phyloP scores from a whole-genome alignment of 2,329 filamentous ascomycete species.

The Microsporum audouinii region DNA sequence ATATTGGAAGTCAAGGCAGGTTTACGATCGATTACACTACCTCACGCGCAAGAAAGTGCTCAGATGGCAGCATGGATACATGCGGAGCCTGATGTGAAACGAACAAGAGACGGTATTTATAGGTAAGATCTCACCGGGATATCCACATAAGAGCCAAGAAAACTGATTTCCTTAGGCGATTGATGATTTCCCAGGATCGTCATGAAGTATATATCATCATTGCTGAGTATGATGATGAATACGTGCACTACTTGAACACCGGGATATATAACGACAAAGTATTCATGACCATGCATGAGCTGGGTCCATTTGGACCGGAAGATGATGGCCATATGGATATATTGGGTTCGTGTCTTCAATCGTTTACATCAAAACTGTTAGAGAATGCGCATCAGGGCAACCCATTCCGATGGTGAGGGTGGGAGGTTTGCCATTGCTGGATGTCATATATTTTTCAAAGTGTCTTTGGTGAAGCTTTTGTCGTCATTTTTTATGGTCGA shows the following conservation, averaged over 20 bases:
- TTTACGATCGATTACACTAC: background rate
- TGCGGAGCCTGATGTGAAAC: conserved; percentile 7
- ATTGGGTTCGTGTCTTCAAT: background rate
- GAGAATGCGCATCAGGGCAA: background rate
- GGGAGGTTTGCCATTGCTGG: background rate
- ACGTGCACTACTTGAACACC: conserved; percentile 9
- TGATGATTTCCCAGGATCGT: conserved; percentile 12
- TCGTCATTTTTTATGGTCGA: too few relatives aligned
- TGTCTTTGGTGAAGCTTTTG: background rate
- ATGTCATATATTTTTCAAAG: background rate
- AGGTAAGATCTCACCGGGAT: background rate
- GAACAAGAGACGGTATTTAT: background rate
- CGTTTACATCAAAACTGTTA: background rate
- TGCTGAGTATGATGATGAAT: conserved; percentile 9
- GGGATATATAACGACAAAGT: background rate
- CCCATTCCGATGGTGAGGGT: background rate
- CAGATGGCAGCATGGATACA: conserved; percentile 15
- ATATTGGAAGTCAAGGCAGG: conserved; percentile 12
- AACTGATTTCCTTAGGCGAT: conserved; percentile 5
- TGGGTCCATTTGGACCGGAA: conserved; percentile 3
- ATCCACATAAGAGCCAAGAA: background rate
- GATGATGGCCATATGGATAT: background rate
- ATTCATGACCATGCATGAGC: conserved; percentile 5
- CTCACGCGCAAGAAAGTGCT: conserved; percentile 11
- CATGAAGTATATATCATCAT: conserved; percentile 13